These are phyloP conservation scores for Immersiporthe knoxdaviesiana DNA, from an alignment of 2,329 filamentous ascomycete species.

Conservation along the genomic window DNA sequence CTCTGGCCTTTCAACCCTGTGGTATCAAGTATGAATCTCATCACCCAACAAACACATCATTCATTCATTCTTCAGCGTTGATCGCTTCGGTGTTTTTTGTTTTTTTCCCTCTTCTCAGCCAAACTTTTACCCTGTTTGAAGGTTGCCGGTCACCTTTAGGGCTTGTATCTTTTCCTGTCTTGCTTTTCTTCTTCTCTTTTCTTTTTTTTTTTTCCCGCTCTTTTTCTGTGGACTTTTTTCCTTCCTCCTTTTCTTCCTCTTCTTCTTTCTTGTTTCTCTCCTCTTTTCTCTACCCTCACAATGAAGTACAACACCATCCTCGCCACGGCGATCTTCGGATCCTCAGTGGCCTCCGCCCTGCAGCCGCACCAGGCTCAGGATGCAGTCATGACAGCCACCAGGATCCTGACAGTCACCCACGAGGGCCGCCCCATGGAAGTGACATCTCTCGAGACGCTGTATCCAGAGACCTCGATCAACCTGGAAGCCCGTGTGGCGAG, in stretches of 20 bases:
- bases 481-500: not conserved
- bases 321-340: slow-evolving; percentile 2
- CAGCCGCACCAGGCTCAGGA: not conserved
- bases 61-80: slow-evolving; percentile 8
- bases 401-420: slow-evolving; percentile 4
- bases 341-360: not conserved
- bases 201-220: not conserved
- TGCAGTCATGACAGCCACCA: not conserved
- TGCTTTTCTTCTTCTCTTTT: not conserved
- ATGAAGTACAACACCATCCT: slow-evolving; percentile 14
- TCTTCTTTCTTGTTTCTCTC: too few relatives aligned
- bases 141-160: slow-evolving; percentile 10
- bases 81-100: not conserved
- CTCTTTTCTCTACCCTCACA: not conserved
- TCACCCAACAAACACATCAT: not conserved
- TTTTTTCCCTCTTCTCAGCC: not conserved
- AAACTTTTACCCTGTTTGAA: not conserved
- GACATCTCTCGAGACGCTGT: not conserved
- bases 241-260: not conserved
- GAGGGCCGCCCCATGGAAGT: not conserved
- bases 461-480: not conserved
- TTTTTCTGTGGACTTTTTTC: not conserved
- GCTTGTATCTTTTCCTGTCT: not conserved
- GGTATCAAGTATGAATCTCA: not conserved
- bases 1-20: not conserved